Evolutionary conservation across 768 basidiomycete species (phyloP), one percentile per base, ranked within the genome.

Genomic region (Tulasnella calospora): DNA sequence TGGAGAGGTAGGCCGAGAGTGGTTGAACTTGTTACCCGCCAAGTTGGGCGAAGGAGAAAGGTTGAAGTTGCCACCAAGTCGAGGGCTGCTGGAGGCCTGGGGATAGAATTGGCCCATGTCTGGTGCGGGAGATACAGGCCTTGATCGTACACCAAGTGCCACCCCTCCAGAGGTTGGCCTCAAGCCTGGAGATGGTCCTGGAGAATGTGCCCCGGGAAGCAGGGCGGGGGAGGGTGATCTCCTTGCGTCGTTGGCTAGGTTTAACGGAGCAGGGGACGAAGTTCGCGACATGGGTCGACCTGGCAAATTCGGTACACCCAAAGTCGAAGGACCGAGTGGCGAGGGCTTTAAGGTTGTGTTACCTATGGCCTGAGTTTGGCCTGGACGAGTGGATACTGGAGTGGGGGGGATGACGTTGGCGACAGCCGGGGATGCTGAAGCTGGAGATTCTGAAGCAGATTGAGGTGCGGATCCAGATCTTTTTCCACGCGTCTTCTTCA

Each of bases 381-480:
- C 75, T 36, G 75, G 51, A 23, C 21, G 36, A 23, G 33, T 17
- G 19, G 30, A 4, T 17, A 61, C 55, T 12, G 75, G 75, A 27
- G 75, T 76, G 30, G 75, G 75, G n/a, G 75, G 75, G 36, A 76
- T 76, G 21, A 76, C 73, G 23, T 55, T 55, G 10, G 44, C 73
- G 30, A 46, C n/a, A 13, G 4, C 47, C 33, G 55, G 55, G 19
- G 40, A n/a, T 17, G n/a, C 61, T n/a, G 72, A 46, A 27, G 72
- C 40, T 41, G 72, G 30, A 30, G 75, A 38, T 35, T 57, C 51
- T 19, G 44, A 40, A 40, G 71, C 71, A 23, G 33, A 36, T 40
- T 46, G 75, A 69, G 75, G 75, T 9, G 75, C 57, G 36, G 75
- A 76, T 36, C 75, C 75, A n/a, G 75, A 76, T 30, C n/a, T 76